Conservation (phyloP, 768 basidiomycete species). For the Kwoniella botswanensis region DNA sequence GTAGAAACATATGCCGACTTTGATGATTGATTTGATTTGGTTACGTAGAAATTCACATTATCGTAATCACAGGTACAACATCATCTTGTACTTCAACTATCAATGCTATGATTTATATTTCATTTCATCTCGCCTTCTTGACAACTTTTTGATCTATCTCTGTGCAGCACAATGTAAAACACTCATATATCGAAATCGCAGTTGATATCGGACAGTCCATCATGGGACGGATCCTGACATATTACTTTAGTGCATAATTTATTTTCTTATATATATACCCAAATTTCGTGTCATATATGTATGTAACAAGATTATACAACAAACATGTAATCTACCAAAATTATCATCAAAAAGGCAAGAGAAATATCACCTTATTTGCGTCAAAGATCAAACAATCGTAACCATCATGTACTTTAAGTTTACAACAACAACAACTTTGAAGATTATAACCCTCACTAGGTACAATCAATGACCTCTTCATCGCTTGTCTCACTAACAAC, state of each 20-base stretch:
- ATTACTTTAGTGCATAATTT: not conserved
- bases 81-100: not conserved
- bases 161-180: too few species aligned
- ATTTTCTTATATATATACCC: not conserved
- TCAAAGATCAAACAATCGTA: not conserved
- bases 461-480: constrained; percentile 28
- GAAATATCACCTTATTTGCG: not conserved
- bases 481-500: constrained; percentile 22
- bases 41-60: not conserved
- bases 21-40: too few species aligned
- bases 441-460: too few species aligned
- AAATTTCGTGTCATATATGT: not conserved
- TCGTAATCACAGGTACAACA: too few species aligned
- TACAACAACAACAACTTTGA: not conserved
- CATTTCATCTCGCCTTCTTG: not conserved
- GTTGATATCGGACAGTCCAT: too few species aligned
- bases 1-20: too few species aligned
- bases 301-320: not conserved
- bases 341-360: too few species aligned
- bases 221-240: not conserved
- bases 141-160: not conserved
- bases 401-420: not conserved
- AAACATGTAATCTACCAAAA: too few species aligned
- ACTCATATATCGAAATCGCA: too few species aligned
- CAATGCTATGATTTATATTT: not conserved